A percentile compares a stretch with the other conserved stretches of the same genome.
Evolutionary conservation across 805 yeast species (phyloP).

Genomic region (Grigorovia jiainica): DNA sequence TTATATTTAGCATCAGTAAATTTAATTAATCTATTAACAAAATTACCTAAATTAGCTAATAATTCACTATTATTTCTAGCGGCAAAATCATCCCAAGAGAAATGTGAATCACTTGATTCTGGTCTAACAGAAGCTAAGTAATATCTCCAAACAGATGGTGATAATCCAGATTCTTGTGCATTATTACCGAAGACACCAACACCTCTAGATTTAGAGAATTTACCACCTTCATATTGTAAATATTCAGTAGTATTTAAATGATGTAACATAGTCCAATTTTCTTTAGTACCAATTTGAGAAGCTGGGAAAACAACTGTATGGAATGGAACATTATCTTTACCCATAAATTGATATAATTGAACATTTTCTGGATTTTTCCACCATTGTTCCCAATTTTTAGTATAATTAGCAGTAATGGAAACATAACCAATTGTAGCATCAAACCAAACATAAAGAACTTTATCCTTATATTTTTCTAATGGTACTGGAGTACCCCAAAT

Average conservation of each 20-base stretch:
- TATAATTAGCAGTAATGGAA: constrained; percentile 91
- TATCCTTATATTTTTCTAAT: constrained; percentile 69
- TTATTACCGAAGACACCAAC: constrained; percentile 97
- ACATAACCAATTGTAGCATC: constrained; percentile 97
- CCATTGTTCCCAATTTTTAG: constrained; percentile 76
- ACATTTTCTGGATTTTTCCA: constrained; percentile 93
- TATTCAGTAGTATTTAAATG: constrained; percentile 93
- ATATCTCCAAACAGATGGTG: constrained; percentile 96
- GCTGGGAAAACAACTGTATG: constrained; percentile 98
- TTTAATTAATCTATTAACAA: constrained; percentile 87
- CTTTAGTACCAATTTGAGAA: constrained; percentile 77
- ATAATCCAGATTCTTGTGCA: constrained; percentile 85
- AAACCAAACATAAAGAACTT: constrained; percentile 96
- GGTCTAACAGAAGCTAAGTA: constrained; percentile 90
- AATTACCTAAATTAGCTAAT: constrained; percentile 92
- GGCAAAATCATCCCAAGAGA: constrained; percentile 95
- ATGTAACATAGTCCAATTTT: constrained; percentile 82
- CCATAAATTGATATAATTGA: constrained; percentile 92
- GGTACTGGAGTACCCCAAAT: constrained; percentile 99
- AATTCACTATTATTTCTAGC: constrained; percentile 88
- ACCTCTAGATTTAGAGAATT: constrained; percentile 95
- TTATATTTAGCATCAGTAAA: constrained; percentile 85
- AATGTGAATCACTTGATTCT: constrained; percentile 90
- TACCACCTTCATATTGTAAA: constrained; percentile 95
- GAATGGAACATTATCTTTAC: constrained; percentile 98